Evolutionary conservation across 2,329 filamentous ascomycete genomes (phyloP).

Genomic region (Monosporascus sp.): DNA sequence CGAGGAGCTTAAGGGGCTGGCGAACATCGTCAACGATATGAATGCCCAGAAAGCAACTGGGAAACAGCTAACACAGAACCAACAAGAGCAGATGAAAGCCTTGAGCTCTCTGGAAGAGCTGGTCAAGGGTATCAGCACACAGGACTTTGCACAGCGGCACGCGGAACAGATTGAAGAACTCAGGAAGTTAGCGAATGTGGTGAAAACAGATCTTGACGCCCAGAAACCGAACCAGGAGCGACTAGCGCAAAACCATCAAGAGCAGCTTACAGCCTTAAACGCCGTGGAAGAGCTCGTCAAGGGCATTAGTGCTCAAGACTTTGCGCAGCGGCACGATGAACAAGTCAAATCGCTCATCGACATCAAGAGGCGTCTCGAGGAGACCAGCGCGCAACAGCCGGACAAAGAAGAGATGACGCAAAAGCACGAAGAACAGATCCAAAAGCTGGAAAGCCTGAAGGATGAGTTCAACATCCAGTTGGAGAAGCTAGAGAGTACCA

Average conservation of each 20-base stretch:
- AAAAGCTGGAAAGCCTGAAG: neutral
- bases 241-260: neutral
- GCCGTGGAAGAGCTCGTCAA: neutral
- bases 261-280: neutral
- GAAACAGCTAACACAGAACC: too few relatives aligned
- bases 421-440: neutral
- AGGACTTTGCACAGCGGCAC: too few relatives aligned
- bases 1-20: too few relatives aligned
- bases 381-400: neutral
- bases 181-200: too few relatives aligned
- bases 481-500: neutral
- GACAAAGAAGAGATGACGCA: neutral
- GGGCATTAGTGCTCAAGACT: neutral
- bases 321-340: neutral
- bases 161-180: too few relatives aligned
- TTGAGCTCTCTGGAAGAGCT: too few relatives aligned
- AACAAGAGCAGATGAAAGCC: too few relatives aligned
- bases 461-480: neutral
- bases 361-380: neutral
- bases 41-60: neutral
- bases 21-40: neutral
- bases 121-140: too few relatives aligned
- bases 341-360: neutral
- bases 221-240: neutral
- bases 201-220: neutral